A percentile compares a stretch with the other conserved stretches of the same genome.
These are phyloP conservation scores for Salix dunnii DNA, from an alignment of 345 rosid species.

Conservation along the genomic window DNA sequence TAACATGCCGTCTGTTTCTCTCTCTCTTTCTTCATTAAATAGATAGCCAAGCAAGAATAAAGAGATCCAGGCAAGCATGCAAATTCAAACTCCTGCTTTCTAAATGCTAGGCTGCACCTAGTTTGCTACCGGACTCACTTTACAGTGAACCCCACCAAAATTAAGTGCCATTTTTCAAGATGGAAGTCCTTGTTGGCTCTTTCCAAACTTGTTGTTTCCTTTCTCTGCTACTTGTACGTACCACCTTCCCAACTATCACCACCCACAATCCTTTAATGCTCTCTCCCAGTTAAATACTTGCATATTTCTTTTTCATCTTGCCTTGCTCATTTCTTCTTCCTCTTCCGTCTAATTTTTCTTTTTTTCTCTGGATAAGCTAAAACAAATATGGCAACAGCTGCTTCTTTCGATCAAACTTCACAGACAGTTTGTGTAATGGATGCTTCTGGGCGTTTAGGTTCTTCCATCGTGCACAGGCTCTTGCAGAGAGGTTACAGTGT, in stretches of 20 bases:
- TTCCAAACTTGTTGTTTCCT: background rate
- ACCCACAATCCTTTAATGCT: constrained; percentile 27
- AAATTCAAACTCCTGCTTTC: background rate
- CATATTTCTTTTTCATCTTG: no score
- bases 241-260: constrained; percentile 13
- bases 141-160: background rate
- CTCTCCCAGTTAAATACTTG: no score
- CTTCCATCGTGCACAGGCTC: constrained; percentile 39
- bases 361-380: background rate
- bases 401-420: constrained; percentile 15
- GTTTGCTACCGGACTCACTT: background rate
- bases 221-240: background rate
- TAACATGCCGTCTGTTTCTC: no score
- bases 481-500: constrained; percentile 52
- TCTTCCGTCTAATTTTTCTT: no score
- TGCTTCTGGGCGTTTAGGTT: constrained; percentile 55
- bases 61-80: background rate
- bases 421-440: constrained; percentile 61
- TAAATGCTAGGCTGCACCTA: no score
- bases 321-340: no score
- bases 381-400: constrained; percentile 28
- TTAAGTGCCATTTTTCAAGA: background rate
- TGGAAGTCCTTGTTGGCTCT: no score
- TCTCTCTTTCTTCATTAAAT: no score
- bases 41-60: background rate